Conservation (phyloP, 108 stramenopile genomes). For the Aurantiochytrium sp. region DNA sequence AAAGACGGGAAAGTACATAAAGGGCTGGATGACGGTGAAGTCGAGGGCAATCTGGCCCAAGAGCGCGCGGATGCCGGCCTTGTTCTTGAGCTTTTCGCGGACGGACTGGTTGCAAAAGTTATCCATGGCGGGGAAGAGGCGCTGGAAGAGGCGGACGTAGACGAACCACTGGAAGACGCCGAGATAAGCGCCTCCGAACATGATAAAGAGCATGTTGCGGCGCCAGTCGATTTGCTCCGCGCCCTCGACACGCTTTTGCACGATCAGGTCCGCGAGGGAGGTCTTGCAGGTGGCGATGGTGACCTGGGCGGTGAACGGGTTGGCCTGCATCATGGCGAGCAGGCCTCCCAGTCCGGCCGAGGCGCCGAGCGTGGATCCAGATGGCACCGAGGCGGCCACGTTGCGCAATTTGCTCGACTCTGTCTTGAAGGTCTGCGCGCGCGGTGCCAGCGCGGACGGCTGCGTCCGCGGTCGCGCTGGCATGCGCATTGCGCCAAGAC, state of each 20-base stretch:
- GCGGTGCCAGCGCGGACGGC: neutral
- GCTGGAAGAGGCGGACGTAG: constrained; percentile 57
- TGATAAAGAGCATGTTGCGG: constrained; percentile 71
- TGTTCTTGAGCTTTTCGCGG: constrained; percentile 67
- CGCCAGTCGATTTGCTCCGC: constrained; percentile 71
- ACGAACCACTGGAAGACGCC: constrained; percentile 81
- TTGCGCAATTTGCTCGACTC: neutral
- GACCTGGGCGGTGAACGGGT: constrained; percentile 75
- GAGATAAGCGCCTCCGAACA: constrained; percentile 77
- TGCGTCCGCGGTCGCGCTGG: too few species aligned
- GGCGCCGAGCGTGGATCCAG: neutral
- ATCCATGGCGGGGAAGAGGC: constrained; percentile 49
- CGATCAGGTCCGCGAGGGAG: constrained; percentile 70
- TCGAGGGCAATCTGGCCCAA: constrained; percentile 63
- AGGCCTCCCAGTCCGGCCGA: neutral
- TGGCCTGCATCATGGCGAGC: neutral
- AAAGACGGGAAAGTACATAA: constrained; percentile 85
- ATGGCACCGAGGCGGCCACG: neutral
- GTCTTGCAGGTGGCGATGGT: constrained; percentile 74
- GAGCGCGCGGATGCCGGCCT: constrained; percentile 52
- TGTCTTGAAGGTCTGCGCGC: constrained; percentile 8
- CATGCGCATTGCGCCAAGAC: too few species aligned
- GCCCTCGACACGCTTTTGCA: constrained; percentile 72
- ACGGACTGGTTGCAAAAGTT: constrained; percentile 65
- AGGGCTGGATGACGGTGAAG: constrained; percentile 75